A percentile compares a stretch with the other conserved stretches of the same genome.
Conservation (phyloP, 2,329 filamentous ascomycete genomes). For the Colletotrichum scovillei region DNA sequence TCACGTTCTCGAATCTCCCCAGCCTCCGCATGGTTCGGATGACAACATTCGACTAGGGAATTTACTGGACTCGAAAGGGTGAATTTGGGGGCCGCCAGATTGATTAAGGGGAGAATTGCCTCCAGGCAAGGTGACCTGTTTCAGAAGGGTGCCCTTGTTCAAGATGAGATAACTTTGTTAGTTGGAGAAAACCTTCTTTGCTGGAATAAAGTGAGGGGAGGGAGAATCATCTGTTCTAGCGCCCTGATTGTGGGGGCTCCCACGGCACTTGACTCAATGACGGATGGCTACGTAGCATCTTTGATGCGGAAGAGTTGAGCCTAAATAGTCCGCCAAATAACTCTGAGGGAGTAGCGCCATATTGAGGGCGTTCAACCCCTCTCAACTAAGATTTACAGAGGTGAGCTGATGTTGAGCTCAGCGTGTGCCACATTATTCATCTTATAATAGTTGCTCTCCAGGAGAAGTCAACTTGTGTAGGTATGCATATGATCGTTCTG, state of each 20-base stretch:
- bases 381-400: background rate
- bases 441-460: background rate
- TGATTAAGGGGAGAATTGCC: slow-evolving; percentile 24
- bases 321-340: background rate
- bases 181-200: slow-evolving; percentile 17
- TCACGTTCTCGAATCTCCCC: background rate
- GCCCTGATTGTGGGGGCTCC: background rate
- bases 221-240: background rate
- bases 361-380: background rate
- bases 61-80: background rate
- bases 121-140: background rate
- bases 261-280: background rate
- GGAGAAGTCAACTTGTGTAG: no score
- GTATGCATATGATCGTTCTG: background rate
- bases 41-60: slow-evolving; percentile 1
- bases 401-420: background rate
- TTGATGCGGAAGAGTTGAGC: background rate
- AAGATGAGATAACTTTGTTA: background rate
- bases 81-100: background rate
- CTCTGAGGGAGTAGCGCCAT: background rate
- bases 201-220: background rate
- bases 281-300: background rate
- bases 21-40: slow-evolving; percentile 8
- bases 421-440: background rate
- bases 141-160: background rate